Base-by-base conservation (phyloP, 2,329 filamentous ascomycete genomes). In the Diaporthe sp. region DNA sequence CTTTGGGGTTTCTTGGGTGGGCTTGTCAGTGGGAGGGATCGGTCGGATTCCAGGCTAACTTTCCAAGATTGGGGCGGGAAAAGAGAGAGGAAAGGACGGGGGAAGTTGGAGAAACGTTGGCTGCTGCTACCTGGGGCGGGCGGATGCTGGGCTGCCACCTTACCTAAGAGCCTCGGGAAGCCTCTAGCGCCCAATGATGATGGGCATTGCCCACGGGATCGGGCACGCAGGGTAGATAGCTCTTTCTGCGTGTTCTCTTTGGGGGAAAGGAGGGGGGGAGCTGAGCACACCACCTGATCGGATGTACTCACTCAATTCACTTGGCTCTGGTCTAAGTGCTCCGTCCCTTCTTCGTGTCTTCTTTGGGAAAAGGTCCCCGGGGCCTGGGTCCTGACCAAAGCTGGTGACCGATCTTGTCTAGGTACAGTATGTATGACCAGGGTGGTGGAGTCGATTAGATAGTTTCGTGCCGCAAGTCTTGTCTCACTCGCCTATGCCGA, bases 281-380 rank as follows among this genome's bases (percentile, higher is more conserved):
- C 65, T 55, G 65, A 70, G 49, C 65, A 68, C 65, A 70, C 65
- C 65, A 70, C 65, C 46, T 70, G 65, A 71, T 34, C 68, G 49
- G 37, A 49, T 60, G 53, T 60, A 60, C 53, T 58, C 53, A 57
- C 53, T 55, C 37, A 37, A 62, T 37, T 42, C 68, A 49, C 9
- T 17, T 57, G 19, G n/a, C 10, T 13, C 49, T 57, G n/a, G 15
- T 25, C 49, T 42, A 34, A n/a, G 9, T 31, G 37, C 37, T 71
- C 51, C 51, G 68, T 71, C 37, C 53, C 53, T 58, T 53, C 31
- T 19, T 53, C 31, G 65, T 39, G 61, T 53, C 8, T 12, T 19
- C 25, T 39, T 60, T 42, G 49, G 65, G 34, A n/a, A 42, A 70
- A 28, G 65, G 31, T 19, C 17, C 44, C 34, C 34, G 10, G 37